These are phyloP conservation scores for Cryptosporidium ubiquitum DNA, from an alignment of 169 alveolate genomes.

Conservation along the genomic window DNA sequence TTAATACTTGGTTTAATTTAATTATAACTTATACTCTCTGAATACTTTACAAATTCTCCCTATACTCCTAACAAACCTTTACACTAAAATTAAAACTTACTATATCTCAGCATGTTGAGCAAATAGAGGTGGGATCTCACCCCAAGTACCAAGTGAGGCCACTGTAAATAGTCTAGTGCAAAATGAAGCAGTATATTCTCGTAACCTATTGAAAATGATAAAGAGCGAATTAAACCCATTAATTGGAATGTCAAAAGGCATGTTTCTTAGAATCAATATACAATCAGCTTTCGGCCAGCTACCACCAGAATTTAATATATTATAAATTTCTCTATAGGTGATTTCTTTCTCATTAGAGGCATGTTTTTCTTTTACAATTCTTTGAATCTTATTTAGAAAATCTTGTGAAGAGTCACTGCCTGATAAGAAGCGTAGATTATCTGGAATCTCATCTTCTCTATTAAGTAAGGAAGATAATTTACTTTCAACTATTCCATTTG, in stretches of 20 bases:
- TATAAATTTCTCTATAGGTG: constrained; percentile 41
- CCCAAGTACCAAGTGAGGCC: constrained; percentile 46
- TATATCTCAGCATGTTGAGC: constrained; percentile 50
- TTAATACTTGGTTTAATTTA: neutral
- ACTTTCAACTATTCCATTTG: constrained; percentile 48
- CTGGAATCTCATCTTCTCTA: constrained; percentile 30
- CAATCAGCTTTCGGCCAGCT: constrained; percentile 70
- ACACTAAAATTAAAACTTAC: constrained; percentile 23
- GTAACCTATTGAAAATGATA: constrained; percentile 2
- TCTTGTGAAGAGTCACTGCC: constrained; percentile 46
- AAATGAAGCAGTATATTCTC: constrained; percentile 56
- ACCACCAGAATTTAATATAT: constrained; percentile 48
- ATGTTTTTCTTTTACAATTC: constrained; percentile 6
- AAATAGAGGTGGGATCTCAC: constrained; percentile 51
- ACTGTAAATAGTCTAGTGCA: constrained; percentile 10
- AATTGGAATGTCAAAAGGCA: constrained; percentile 59
- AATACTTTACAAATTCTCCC: neutral
- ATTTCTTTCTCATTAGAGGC: constrained; percentile 2
- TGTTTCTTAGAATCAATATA: constrained; percentile 36
- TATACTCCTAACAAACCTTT: neutral
- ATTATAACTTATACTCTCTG: too few relatives aligned
- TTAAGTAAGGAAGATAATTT: constrained; percentile 10
- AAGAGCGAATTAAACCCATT: constrained; percentile 13
- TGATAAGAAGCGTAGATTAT: constrained; percentile 32
- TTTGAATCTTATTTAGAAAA: constrained; percentile 38